Base-by-base conservation (phyloP, 1,284 basidiomycete genomes). In the Omphalotus olearius region DNA sequence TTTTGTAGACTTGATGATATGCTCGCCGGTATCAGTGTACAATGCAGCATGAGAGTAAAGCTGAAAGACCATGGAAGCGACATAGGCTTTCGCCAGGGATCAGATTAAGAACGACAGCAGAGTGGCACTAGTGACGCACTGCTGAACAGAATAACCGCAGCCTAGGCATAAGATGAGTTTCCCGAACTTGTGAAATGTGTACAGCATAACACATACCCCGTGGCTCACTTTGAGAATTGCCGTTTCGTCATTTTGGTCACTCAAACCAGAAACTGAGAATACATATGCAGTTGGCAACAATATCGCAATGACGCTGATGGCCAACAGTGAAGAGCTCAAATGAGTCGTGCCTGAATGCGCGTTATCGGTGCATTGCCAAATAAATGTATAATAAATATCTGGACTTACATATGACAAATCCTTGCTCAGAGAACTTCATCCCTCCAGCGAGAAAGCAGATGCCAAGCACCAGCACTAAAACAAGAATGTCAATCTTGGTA, bases 51-150 rank as follows among this genome's bases (percentile, higher is more conserved):
- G 93, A 0, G 91, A 89, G 66, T 83, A 91, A 7, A 96, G 81
- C 64, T 94, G 91, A 76, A 96, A 96, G 42, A 86, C 64, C n/a
- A 95, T 76, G 63, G 90, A 93, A 18, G 75, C 78, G 2, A 67
- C 65, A 66, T 93, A 92, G 51, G 85, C 83, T 87, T 53, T 16
- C 38, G 40, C 16, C 18, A 40, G 42, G 35, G 9, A 52, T 46
- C 57, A 50, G 20, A 39, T 45, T 35, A 23, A 14, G 45, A 18
- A 17, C 5, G 11, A 14, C 9, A 16, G 39, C 23, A 26, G 17
- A 11, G n/a, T 10, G 1, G 26, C 4, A 43, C 56, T 38, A 54
- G 55, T 49, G 48, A 65, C 82, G 54, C 62, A 88, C 85, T 85
- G 66, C 92, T 75, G 13, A 95, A 76, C 2, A 95, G 74, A 47